Percentiles rank a stretch among this genome's conserved stretches.
Conservation (phyloP, 495 filamentous ascomycete species). For the Xylaria telfairii region DNA sequence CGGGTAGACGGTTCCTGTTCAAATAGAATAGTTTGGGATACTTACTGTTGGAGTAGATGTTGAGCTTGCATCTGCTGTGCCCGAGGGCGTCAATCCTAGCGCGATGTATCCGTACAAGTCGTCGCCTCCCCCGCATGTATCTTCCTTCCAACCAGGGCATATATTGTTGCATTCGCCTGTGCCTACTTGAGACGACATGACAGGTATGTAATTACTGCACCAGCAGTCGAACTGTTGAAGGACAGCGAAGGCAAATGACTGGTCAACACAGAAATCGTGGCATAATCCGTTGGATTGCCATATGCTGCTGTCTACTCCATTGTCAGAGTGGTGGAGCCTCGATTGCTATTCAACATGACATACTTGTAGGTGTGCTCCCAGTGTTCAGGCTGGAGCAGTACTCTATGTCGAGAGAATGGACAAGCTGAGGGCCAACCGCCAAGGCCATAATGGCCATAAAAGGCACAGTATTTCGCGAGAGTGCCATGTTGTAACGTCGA, state of each 20-base stretch:
- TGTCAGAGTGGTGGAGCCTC: constrained; percentile 12
- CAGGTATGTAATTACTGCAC: constrained; percentile 50
- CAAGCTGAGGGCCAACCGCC: constrained; percentile 14
- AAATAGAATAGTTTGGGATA: not conserved
- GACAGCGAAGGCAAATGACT: constrained; percentile 47
- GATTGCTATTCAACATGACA: constrained; percentile 23
- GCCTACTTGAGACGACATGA: constrained; percentile 38
- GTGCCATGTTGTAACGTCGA: constrained; percentile 30
- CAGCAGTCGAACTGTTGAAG: constrained; percentile 48
- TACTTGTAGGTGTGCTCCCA: constrained; percentile 42
- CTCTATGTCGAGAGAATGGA: constrained; percentile 38
- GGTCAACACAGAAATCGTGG: constrained; percentile 40
- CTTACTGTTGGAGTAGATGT: constrained; percentile 35
- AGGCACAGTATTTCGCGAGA: constrained; percentile 21
- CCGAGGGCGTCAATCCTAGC: constrained; percentile 34
- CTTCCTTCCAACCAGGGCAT: constrained; percentile 51
- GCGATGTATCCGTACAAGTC: constrained; percentile 50
- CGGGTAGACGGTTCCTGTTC: not conserved
- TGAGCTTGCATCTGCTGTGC: constrained; percentile 35
- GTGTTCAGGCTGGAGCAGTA: constrained; percentile 54
- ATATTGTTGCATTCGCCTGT: constrained; percentile 37
- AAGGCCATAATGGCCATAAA: constrained; percentile 26
- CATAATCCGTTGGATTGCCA: constrained; percentile 57
- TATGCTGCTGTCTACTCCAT: constrained; percentile 42
- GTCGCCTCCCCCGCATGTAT: constrained; percentile 51